These are phyloP conservation scores for Volvox africanus DNA, from an alignment of 139 green algal genomes.

Conservation along the genomic window DNA sequence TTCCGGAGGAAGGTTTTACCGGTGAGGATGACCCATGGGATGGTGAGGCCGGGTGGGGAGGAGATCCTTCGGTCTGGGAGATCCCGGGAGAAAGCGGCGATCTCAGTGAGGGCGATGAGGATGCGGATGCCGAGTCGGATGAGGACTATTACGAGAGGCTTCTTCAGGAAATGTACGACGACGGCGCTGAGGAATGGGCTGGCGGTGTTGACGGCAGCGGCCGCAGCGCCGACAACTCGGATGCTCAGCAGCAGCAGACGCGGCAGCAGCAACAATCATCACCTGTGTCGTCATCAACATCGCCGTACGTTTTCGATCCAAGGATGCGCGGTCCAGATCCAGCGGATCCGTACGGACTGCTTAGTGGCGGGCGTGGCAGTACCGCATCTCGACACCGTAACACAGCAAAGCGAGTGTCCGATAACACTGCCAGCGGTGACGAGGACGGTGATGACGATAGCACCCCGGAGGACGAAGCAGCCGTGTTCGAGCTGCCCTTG, in stretches of 20 bases:
- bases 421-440: background rate
- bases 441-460: background rate
- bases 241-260: background rate
- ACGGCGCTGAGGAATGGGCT: background rate
- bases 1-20: background rate
- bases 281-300: background rate
- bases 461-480: background rate
- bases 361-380: background rate
- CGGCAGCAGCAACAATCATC: background rate
- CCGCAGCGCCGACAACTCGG: background rate
- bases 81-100: background rate
- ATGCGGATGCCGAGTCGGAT: background rate
- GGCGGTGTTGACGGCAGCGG: background rate
- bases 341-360: slow-evolving; percentile 4
- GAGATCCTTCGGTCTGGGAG: background rate
- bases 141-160: background rate
- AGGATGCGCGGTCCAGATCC: background rate
- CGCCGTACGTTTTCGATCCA: slow-evolving; percentile 27
- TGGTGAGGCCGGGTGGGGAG: background rate
- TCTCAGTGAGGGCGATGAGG: background rate
- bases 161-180: background rate
- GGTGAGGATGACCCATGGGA: background rate
- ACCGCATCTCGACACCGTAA: background rate
- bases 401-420: background rate
- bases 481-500: background rate